Evolutionary conservation across 768 basidiomycete genomes (phyloP), one percentile per base, ranked within the genome.

Genomic region (Termitomyces sp.): DNA sequence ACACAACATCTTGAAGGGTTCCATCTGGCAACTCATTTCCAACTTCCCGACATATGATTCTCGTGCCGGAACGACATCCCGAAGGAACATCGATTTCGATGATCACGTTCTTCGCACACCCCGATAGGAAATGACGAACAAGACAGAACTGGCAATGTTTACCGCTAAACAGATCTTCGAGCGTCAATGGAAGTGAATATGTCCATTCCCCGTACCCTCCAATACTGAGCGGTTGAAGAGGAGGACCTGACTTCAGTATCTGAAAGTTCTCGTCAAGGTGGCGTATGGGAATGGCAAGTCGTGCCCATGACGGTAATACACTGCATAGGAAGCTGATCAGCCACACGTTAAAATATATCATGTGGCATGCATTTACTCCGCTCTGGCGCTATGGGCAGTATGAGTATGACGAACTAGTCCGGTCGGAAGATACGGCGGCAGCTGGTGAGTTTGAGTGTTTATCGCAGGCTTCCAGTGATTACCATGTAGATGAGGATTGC

Each of bases 11-110:
- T 62, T 89, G 86, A 51, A 79, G 78, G 11, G 72, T 68, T 12
- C 81, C 80, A 55, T 79, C 76, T 58, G 74, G 72, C 55, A 78
- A 73, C 62, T 89, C 84, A 69, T 87, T 84, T n/a, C 87, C 87
- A 8, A 81, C 79, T n/a, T 78, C 75, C 38, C 79, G 77, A 57
- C 84, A 86, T 40, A 81, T 65, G 35, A 89, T 81, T 57, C 77
- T 75, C 21, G 84, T 84, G 8, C 85, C 85, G 28, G 72, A 70
- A 50, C 78, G 80, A 68, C 82, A 86, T 7, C 86, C 85, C 19
- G 83, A 75, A 57, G 83, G 79, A 43, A 89, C 73, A 50, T 80
- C 76, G 55, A 89, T 69, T 50, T 83, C 80, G 30, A 87, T 77
- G 54, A 85, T 71, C 21, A 86, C 78, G 46, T 78, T 73, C 63